Percentiles rank a stretch among this genome's conserved stretches.
phyloP scores from a whole-genome alignment of 2,329 filamentous ascomycete genomes.

The Neofusicoccum sp. region DNA sequence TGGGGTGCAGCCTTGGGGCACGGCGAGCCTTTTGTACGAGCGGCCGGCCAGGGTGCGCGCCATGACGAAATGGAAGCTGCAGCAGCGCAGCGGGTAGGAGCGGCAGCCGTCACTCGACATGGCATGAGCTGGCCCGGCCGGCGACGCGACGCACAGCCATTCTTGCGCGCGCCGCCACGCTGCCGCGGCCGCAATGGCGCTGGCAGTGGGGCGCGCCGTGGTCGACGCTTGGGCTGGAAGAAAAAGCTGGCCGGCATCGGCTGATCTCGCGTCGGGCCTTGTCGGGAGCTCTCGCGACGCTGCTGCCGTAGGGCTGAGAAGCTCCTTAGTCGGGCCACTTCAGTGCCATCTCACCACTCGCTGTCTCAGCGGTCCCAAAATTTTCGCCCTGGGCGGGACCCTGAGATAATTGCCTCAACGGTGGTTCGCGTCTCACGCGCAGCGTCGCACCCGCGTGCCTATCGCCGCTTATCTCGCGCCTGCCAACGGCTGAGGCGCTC shows the following conservation, averaged over 20 bases:
- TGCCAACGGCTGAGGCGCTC: background rate
- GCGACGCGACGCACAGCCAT: slow-evolving; percentile 4
- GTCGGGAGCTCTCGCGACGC: slow-evolving; percentile 11
- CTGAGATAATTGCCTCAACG: slow-evolving; percentile 2
- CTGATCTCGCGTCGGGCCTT: slow-evolving; percentile 15
- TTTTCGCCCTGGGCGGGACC: slow-evolving; percentile 9
- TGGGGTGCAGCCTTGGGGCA: background rate
- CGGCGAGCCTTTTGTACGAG: slow-evolving; percentile 13
- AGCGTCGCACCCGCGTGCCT: background rate
- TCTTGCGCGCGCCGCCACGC: slow-evolving; percentile 6
- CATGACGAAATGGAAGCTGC: slow-evolving; percentile 14
- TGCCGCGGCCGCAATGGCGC: background rate
- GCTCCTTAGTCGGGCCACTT: slow-evolving; percentile 13
- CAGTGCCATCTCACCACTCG: slow-evolving; percentile 11
- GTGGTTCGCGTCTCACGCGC: slow-evolving; percentile 14
- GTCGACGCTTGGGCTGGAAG: slow-evolving; percentile 5
- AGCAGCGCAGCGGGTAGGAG: background rate
- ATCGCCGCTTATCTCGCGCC: background rate
- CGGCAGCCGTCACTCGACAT: slow-evolving; percentile 15
- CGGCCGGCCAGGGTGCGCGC: background rate
- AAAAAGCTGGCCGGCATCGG: slow-evolving; percentile 15
- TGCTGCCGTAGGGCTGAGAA: slow-evolving; percentile 12
- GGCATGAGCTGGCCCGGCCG: slow-evolving; percentile 8
- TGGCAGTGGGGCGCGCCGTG: background rate
- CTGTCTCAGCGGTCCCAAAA: slow-evolving; percentile 12